Conservation (phyloP, 2,329 filamentous ascomycete genomes). For the Penicillium sp. region DNA sequence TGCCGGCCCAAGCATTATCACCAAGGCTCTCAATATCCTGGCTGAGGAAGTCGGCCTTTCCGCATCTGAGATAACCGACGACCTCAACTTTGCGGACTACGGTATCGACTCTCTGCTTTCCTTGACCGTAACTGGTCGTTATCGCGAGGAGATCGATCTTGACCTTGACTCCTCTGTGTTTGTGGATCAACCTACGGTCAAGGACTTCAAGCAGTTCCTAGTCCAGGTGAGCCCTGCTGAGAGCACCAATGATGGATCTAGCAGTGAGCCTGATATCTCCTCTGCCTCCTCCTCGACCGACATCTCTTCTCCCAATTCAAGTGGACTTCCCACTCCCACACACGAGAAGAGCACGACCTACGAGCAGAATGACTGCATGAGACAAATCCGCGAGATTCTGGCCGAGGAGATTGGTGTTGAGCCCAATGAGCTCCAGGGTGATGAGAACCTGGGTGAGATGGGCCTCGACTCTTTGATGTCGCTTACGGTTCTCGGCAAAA, state of each 20-base stretch:
- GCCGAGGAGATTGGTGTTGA: constrained; percentile 45
- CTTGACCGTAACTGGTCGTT: constrained; percentile 57
- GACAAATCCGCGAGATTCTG: constrained; percentile 40
- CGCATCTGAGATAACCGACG: constrained; percentile 55
- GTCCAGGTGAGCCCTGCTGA: constrained; percentile 31
- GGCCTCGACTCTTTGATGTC: constrained; percentile 48
- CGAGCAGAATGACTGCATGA: constrained; percentile 34
- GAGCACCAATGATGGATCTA: constrained; percentile 26
- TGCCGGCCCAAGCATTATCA: constrained; percentile 29
- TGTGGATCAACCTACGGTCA: constrained; percentile 57
- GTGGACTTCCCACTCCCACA: constrained; percentile 28
- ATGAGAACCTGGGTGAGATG: constrained; percentile 41
- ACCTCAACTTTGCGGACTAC: constrained; percentile 58
- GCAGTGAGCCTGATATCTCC: constrained; percentile 29
- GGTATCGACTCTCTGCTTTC: constrained; percentile 60
- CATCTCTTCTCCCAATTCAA: constrained; percentile 33
- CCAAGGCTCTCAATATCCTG: constrained; percentile 39
- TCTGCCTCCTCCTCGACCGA: constrained; percentile 31
- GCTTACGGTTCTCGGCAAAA: constrained; percentile 43
- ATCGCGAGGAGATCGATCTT: constrained; percentile 58
- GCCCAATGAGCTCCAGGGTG: constrained; percentile 37
- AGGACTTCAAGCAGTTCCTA: constrained; percentile 57
- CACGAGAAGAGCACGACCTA: constrained; percentile 25
- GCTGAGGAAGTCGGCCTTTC: constrained; percentile 52
- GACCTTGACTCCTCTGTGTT: constrained; percentile 58